Evolutionary conservation across 108 stramenopile genomes (phyloP).

Genomic region (Cyclotella choctawhatcheeana): DNA sequence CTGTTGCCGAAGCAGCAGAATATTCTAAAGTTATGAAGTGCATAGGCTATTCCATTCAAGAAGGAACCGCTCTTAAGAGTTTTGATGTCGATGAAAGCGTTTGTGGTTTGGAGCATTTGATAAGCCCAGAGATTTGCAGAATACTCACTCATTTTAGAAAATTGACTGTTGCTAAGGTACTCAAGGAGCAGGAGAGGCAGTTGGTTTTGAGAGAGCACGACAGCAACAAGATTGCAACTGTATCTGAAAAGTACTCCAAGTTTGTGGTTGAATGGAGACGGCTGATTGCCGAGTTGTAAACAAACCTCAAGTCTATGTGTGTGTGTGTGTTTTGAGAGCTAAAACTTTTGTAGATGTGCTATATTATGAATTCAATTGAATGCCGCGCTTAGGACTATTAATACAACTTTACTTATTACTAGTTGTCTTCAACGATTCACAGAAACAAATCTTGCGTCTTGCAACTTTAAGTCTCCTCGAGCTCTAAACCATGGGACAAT

Average conservation of each 20-base stretch:
- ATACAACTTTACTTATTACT: too few species aligned
- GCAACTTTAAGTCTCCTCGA: too few species aligned
- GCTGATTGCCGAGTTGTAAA: constrained; percentile 2
- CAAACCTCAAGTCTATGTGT: too few species aligned
- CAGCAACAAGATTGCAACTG: background rate
- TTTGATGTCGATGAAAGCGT: constrained; percentile 2
- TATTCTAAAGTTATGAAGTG: constrained; percentile 4
- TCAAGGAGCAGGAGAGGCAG: constrained; percentile 18
- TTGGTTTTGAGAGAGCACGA: background rate
- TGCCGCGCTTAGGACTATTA: too few species aligned
- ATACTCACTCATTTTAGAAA: constrained; percentile 3
- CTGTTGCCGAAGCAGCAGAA: background rate
- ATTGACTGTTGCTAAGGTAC: constrained; percentile 2
- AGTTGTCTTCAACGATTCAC: too few species aligned
- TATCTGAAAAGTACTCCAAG: background rate
- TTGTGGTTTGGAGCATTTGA: constrained; percentile 17
- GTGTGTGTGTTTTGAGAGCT: too few species aligned
- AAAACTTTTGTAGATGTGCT: too few species aligned
- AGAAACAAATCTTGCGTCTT: too few species aligned
- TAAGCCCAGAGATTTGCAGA: background rate
- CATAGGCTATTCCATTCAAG: constrained; percentile 9
- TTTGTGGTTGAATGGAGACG: constrained; percentile 10
- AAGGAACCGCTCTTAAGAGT: background rate
- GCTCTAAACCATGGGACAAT: too few species aligned
- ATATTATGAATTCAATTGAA: too few species aligned